A percentile compares a stretch with the other conserved stretches of the same genome.
Evolutionary conservation across 1,284 basidiomycete species (phyloP).

Genomic region (Cryptococcus hybrid): DNA sequence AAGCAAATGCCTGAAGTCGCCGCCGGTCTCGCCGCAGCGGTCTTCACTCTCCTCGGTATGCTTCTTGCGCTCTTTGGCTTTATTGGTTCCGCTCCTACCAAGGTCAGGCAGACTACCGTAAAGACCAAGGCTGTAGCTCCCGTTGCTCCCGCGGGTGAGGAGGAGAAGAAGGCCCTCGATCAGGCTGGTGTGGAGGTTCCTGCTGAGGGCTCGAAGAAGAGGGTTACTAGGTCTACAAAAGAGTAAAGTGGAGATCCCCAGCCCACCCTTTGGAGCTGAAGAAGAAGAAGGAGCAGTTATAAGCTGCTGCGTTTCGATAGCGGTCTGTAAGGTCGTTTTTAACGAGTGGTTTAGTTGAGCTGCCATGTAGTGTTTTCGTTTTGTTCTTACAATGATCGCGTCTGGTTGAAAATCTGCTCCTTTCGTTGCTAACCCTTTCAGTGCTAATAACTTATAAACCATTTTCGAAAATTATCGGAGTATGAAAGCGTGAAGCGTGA

Average conservation of each 20-base stretch:
- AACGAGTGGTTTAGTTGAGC: no score
- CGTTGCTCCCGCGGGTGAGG: constrained; percentile 3
- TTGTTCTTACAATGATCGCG: no score
- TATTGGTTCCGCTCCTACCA: constrained; percentile 56
- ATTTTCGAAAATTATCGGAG: no score
- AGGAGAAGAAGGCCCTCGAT: constrained; percentile 24
- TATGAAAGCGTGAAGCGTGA: no score
- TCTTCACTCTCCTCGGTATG: constrained; percentile 79
- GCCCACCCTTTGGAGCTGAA: no score
- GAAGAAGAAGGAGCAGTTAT: no score
- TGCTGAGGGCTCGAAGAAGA: constrained; percentile 36
- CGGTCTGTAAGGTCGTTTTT: no score
- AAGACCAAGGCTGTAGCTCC: constrained; percentile 24
- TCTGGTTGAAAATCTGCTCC: no score
- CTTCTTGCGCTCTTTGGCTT: constrained; percentile 74
- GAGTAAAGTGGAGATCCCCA: constrained; percentile 8
- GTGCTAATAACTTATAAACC: no score
- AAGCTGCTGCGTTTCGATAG: no score
- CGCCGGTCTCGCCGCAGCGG: constrained; percentile 65
- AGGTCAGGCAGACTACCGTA: constrained; percentile 37
- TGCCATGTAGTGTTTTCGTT: no score
- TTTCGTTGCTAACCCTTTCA: no score
- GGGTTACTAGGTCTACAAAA: constrained; percentile 28
- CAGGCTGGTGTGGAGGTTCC: constrained; percentile 27
- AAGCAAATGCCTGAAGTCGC: constrained; percentile 82